Evolutionary conservation across 129 eudicot genomes (phyloP), one percentile per base, ranked within the genome.

Genomic region (Artemisia annua): DNA sequence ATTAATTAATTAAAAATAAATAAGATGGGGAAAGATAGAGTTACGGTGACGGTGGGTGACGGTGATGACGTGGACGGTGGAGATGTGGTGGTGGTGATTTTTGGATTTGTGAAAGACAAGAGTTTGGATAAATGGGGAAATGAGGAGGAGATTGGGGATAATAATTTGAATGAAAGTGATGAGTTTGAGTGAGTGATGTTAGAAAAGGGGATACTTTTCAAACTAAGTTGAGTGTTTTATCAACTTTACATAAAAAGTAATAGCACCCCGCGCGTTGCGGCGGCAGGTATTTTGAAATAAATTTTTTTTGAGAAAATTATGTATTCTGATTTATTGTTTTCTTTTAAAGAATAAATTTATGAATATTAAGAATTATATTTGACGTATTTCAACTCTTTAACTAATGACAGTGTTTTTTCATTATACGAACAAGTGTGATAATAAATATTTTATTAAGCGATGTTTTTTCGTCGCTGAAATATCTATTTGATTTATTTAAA

Each of bases 121-220:
- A 74, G 74, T 69, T 65, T 66, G 75, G 78, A 80, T 81, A 73
- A 66, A 69, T 63, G 73, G 53, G 63, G 57, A 10, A 35, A 63
- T n/a, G 52, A 39, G 7, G 39, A 30, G 39, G 44, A 52, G 19
- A 52, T 52, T 52, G 57, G 57, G 57, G 17, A 16, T 16, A 0
- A 2, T 52, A 52, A 15, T 10, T 52, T 52, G 57, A 46, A 30
- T 56, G 67, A 59, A 59, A 72, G 66, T 15, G 76, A n/a, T n/a
- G n/a, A n/a, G n/a, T n/a, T n/a, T n/a, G n/a, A n/a, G n/a, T 24
- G 26, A 71, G 35, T 18, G 67, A 71, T 62, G 78, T 61, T 73
- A 48, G 70, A 24, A 43, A 72, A 57, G 17, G 66, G 56, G 57
- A 66, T 46, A 18, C 17, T 18, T 73, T 62, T 69, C 70, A 5